Evolutionary conservation across 768 basidiomycete genomes (phyloP).

Genomic region (Lentinus brumalis): DNA sequence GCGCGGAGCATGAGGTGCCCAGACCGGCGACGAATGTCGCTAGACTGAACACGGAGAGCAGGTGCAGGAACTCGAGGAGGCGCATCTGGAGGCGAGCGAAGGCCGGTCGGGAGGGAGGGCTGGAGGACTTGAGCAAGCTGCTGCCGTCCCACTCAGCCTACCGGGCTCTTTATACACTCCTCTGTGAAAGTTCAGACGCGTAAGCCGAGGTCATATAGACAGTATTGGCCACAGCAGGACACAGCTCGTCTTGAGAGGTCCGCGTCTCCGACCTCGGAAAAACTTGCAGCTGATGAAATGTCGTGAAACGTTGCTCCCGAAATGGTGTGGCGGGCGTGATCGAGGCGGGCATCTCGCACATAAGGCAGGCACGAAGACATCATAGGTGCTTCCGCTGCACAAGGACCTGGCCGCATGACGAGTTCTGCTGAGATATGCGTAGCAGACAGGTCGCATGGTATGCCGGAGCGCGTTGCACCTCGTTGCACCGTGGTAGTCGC

Average conservation of each 20-base stretch:
- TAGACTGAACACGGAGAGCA: slow-evolving; percentile 19
- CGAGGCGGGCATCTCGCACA: slow-evolving; percentile 1
- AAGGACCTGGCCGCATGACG: slow-evolving; percentile 1
- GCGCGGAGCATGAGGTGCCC: slow-evolving; percentile 49
- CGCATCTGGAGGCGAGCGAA: slow-evolving; percentile 6
- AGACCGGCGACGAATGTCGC: slow-evolving; percentile 36
- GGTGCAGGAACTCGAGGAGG: slow-evolving; percentile 8
- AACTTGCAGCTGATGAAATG: neutral
- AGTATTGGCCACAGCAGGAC: neutral
- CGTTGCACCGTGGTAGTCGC: slow-evolving; percentile 1
- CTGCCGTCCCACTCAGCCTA: neutral
- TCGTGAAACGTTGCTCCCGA: neutral
- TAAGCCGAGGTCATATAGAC: neutral
- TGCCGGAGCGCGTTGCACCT: neutral
- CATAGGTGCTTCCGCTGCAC: neutral
- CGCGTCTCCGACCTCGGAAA: slow-evolving; percentile 9
- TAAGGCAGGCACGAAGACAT: neutral
- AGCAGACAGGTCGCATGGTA: slow-evolving; percentile 8
- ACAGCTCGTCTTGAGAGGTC: neutral
- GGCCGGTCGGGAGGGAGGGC: neutral
- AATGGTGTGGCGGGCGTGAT: neutral
- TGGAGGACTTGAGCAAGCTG: neutral
- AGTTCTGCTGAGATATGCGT: neutral
- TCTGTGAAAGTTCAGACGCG: neutral
- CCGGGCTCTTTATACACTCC: slow-evolving; percentile 6